Percentiles rank a stretch among this genome's conserved stretches.
phyloP scores from a whole-genome alignment of 345 rosid species.

The Ceriops zippeliana region DNA sequence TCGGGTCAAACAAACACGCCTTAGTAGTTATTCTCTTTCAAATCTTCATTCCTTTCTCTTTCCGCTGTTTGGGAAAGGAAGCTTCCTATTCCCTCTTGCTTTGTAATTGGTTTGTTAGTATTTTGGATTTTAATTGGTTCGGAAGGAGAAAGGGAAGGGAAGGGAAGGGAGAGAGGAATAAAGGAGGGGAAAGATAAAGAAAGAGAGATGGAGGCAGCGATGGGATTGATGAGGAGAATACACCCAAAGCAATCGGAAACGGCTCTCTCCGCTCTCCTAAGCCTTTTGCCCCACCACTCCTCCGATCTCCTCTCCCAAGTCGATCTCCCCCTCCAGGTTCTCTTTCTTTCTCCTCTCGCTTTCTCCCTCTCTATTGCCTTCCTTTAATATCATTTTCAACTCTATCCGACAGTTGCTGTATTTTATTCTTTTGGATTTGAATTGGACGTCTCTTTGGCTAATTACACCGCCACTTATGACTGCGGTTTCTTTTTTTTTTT shows the following conservation, averaged over 20 bases:
- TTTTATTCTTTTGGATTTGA: not conserved
- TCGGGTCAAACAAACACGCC: constrained; percentile 33
- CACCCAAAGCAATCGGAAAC: constrained; percentile 88
- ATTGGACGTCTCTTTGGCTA: not conserved
- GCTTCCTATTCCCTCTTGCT: not conserved
- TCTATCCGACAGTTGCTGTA: not conserved
- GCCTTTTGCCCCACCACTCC: constrained; percentile 84
- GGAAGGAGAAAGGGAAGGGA: not conserved
- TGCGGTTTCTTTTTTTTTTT: not conserved
- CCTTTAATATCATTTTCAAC: not conserved
- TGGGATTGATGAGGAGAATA: constrained; percentile 90
- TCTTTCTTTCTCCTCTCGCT: not conserved
- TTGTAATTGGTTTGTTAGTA: not conserved
- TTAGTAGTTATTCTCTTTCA: not conserved
- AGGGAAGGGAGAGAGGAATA: not conserved
- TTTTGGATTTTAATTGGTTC: not conserved
- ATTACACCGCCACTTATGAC: not conserved
- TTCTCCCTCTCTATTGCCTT: constrained; percentile 1
- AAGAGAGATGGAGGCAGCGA: constrained; percentile 72
- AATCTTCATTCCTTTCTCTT: not conserved
- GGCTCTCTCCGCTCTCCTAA: constrained; percentile 88
- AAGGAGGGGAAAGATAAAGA: not conserved
- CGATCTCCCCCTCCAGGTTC: constrained; percentile 92
- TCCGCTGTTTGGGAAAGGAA: not conserved
- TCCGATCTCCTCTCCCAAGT: constrained; percentile 98